Percentiles rank a stretch among this genome's conserved stretches.
Conservation (phyloP, 1,139 yeast genomes). For the Geotrichum phurueaensis region DNA sequence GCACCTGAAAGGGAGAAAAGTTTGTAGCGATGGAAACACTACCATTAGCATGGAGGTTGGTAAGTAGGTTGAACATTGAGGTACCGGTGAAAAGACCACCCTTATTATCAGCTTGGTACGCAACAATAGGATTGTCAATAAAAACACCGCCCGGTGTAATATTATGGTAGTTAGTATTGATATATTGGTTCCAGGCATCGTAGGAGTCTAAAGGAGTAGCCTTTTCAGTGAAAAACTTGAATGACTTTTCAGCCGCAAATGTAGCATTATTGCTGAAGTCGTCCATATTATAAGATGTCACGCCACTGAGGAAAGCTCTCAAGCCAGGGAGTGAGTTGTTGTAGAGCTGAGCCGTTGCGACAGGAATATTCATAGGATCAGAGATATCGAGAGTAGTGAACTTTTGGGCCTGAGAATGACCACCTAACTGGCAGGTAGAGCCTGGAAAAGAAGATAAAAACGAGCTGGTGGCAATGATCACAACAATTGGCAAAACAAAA, state of each 20-base stretch:
- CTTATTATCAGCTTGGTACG: slow-evolving; percentile 26
- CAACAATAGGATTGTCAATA: slow-evolving; percentile 27
- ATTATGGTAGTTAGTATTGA: slow-evolving; percentile 24
- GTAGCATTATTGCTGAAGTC: slow-evolving; percentile 7
- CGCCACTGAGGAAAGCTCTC: slow-evolving; percentile 19
- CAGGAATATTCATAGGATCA: slow-evolving; percentile 16
- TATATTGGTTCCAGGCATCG: slow-evolving; percentile 21
- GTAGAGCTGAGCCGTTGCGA: slow-evolving; percentile 21
- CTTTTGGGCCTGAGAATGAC: slow-evolving; percentile 21
- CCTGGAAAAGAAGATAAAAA: slow-evolving; percentile 28
- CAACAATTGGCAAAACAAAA: slow-evolving; percentile 31
- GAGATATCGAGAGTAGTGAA: slow-evolving; percentile 21
- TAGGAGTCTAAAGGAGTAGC: slow-evolving; percentile 21
- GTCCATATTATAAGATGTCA: slow-evolving; percentile 19
- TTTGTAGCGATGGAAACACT: slow-evolving; percentile 28
- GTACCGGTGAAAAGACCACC: slow-evolving; percentile 26
- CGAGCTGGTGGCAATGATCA: slow-evolving; percentile 29
- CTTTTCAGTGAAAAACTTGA: slow-evolving; percentile 15
- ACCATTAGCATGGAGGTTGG: slow-evolving; percentile 32
- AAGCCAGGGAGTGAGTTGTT: slow-evolving; percentile 20
- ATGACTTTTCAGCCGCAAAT: slow-evolving; percentile 15
- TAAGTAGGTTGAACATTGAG: slow-evolving; percentile 28
- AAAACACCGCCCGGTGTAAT: slow-evolving; percentile 35
- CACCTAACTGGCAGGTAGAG: slow-evolving; percentile 24
- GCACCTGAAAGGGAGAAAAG: slow-evolving; percentile 34